Percentiles rank a stretch among this genome's conserved stretches.
These are phyloP conservation scores for Fusarium chlamydosporum DNA, from an alignment of 2,329 filamentous ascomycete species.

Conservation along the genomic window DNA sequence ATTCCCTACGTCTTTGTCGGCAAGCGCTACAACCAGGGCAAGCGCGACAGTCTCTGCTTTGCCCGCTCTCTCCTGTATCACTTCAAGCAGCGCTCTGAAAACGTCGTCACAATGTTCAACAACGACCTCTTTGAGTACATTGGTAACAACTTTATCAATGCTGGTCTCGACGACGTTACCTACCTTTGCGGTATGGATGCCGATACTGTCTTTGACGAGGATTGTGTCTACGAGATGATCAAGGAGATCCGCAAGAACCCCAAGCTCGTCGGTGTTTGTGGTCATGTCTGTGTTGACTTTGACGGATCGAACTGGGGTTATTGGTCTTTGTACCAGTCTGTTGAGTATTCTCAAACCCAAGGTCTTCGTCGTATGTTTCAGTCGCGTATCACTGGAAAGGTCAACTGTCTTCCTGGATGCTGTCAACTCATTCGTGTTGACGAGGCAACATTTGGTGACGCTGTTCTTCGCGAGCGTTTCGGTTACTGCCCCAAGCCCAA, in stretches of 20 bases:
- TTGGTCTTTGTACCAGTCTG: constrained; percentile 64
- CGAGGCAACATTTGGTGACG: constrained; percentile 64
- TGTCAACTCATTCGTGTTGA: constrained; percentile 66
- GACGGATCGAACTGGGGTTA: constrained; percentile 58
- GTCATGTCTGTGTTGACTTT: constrained; percentile 64
- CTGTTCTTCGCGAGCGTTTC: constrained; percentile 62
- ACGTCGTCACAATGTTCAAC: constrained; percentile 62
- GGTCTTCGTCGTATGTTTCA: constrained; percentile 64
- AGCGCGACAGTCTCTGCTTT: constrained; percentile 65
- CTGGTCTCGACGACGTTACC: constrained; percentile 58
- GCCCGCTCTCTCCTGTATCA: constrained; percentile 64
- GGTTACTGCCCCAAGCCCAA: constrained; percentile 65
- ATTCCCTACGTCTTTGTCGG: constrained; percentile 64
- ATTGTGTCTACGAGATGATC: constrained; percentile 62
- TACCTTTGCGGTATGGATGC: constrained; percentile 64
- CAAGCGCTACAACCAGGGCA: constrained; percentile 65
- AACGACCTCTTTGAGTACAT: constrained; percentile 60
- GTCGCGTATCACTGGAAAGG: constrained; percentile 64
- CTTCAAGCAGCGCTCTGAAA: constrained; percentile 60
- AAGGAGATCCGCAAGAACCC: constrained; percentile 60
- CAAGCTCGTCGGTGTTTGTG: constrained; percentile 63
- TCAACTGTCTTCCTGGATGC: constrained; percentile 64
- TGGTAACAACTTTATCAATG: constrained; percentile 56
- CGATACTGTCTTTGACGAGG: constrained; percentile 62
- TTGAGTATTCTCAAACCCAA: constrained; percentile 64